phyloP scores from a whole-genome alignment of 2,329 filamentous ascomycete species.

The Huntiella omanensis region DNA sequence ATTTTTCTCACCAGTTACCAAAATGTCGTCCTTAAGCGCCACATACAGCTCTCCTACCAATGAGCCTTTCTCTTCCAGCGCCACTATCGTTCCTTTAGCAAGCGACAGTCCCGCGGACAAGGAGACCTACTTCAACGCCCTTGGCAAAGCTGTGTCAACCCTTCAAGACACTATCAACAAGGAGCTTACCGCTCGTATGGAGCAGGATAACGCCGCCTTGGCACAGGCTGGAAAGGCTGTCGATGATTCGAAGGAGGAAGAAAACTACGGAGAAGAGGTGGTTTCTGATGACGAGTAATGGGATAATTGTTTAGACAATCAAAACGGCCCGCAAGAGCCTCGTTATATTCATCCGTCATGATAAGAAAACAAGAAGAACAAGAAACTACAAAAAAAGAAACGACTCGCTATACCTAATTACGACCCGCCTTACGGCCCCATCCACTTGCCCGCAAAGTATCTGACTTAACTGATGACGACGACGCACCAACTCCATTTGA shows the following conservation, averaged over 20 bases:
- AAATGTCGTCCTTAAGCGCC: conserved; percentile 4
- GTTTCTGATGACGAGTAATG: conserved; percentile 37
- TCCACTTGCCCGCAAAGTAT: conserved; percentile 2
- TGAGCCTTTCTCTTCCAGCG: conserved; percentile 26
- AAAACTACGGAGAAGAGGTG: conserved; percentile 74
- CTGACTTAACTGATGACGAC: neutral
- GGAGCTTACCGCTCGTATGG: conserved; percentile 57
- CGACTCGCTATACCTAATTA: neutral
- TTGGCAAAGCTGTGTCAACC: conserved; percentile 35
- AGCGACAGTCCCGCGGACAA: conserved; percentile 27
- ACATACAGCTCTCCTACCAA: conserved; percentile 33
- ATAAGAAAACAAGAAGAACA: conserved; percentile 2
- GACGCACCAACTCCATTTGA: conserved; percentile 11
- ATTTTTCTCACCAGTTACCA: neutral
- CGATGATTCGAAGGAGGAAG: conserved; percentile 44
- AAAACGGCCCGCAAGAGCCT: neutral
- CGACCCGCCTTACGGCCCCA: conserved; percentile 4
- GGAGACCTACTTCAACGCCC: conserved; percentile 36
- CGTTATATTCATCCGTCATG: neutral
- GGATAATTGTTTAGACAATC: neutral
- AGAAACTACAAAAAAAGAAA: conserved; percentile 1
- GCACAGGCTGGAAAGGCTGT: conserved; percentile 16
- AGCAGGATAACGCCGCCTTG: conserved; percentile 39
- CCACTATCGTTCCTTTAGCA: conserved; percentile 19
- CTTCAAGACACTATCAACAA: conserved; percentile 51